phyloP scores from a whole-genome alignment of 768 basidiomycete species.

The Clathrus columnatus region DNA sequence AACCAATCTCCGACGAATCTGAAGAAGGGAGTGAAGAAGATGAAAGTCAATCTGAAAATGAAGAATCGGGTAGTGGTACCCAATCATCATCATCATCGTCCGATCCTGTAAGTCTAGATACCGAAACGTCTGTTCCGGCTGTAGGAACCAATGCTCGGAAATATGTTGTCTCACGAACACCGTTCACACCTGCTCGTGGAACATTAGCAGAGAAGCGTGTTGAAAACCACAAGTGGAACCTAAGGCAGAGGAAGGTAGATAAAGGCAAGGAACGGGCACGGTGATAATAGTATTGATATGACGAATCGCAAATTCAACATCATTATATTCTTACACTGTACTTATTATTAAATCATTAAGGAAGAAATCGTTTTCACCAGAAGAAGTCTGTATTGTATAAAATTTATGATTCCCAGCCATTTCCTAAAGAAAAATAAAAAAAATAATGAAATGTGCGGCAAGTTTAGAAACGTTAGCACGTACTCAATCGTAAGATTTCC shows the following conservation, averaged over 20 bases:
- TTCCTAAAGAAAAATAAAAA: background rate
- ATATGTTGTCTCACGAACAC: background rate
- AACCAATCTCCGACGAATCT: background rate
- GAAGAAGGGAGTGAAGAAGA: background rate
- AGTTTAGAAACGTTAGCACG: background rate
- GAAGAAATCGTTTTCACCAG: too few species aligned
- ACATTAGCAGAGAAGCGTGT: conserved; percentile 5
- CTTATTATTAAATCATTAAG: too few species aligned
- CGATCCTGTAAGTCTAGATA: background rate
- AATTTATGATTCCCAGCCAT: background rate
- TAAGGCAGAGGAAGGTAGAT: background rate
- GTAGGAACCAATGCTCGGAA: background rate
- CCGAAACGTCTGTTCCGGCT: conserved; percentile 3
- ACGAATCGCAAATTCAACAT: too few species aligned
- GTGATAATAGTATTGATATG: too few species aligned
- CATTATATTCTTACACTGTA: too few species aligned
- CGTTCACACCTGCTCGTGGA: conserved; percentile 7
- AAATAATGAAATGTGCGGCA: background rate
- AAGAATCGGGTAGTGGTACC: background rate
- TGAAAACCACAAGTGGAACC: background rate
- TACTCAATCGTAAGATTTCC: conserved; percentile 8
- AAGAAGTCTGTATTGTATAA: too few species aligned
- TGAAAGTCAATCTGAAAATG: background rate
- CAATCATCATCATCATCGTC: background rate
- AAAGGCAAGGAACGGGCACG: background rate